Evolutionary conservation across 768 basidiomycete species (phyloP).

Genomic region (Tricholoma sp.): DNA sequence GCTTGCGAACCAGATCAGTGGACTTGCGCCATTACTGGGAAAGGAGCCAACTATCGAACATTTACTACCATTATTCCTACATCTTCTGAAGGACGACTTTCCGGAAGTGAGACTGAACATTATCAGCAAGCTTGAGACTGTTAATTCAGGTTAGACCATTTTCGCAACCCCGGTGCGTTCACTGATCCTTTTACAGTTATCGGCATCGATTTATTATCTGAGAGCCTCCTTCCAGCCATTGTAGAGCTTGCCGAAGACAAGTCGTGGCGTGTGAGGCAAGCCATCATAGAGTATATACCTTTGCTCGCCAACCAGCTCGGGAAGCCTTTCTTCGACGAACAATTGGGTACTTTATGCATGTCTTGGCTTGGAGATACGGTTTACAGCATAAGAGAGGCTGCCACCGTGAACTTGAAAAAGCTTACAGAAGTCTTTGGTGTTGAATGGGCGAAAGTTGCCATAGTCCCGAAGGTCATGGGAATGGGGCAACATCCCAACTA

Average conservation of each 20-base stretch:
- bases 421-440: conserved; percentile 98
- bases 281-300: conserved; percentile 99
- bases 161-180: conserved; percentile 8
- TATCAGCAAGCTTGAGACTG: conserved; percentile 96
- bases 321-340: conserved; percentile 95
- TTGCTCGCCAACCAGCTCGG: conserved; percentile 97
- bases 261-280: conserved; percentile 98
- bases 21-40: conserved; percentile 90
- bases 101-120: conserved; percentile 96
- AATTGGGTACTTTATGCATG: conserved; percentile 96
- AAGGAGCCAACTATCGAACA: conserved; percentile 94
- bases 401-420: conserved; percentile 93
- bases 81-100: conserved; percentile 97
- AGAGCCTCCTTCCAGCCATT: conserved; percentile 94
- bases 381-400: conserved; percentile 97
- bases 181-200: conserved; percentile 60
- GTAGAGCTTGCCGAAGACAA: conserved; percentile 98
- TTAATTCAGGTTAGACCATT: conserved; percentile 73
- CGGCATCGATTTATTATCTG: conserved; percentile 90
- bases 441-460: conserved; percentile 91
- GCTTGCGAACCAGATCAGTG: conserved; percentile 92
- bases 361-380: conserved; percentile 98
- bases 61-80: conserved; percentile 93
- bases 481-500: conserved; percentile 98
- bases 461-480: conserved; percentile 94